These are phyloP conservation scores for Polyporus tsugae DNA, from an alignment of 1,284 basidiomycete species.

Conservation along the genomic window DNA sequence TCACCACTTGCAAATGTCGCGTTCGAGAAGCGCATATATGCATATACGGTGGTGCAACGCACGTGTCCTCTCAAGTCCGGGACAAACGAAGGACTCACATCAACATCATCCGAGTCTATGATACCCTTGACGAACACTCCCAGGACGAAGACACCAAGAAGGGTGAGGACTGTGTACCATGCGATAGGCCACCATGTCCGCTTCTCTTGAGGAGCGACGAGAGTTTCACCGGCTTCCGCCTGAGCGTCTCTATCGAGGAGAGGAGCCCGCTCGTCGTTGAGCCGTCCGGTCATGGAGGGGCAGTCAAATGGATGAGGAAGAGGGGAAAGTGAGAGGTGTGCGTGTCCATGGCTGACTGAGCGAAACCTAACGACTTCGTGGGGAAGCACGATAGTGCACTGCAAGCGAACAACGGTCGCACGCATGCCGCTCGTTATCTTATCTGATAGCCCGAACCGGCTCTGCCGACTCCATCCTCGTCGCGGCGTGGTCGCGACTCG, in stretches of 20 bases:
- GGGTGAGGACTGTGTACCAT: conserved; percentile 45
- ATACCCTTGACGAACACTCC: conserved; percentile 72
- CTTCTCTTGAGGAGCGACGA: conserved; percentile 35
- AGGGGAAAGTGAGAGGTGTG: not conserved
- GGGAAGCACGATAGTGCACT: not conserved
- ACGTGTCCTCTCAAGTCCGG: not conserved
- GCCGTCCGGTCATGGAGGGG: conserved; percentile 24
- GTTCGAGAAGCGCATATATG: no score
- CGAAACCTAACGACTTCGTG: not conserved
- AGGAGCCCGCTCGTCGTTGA: conserved; percentile 28
- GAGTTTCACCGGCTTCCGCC: conserved; percentile 25
- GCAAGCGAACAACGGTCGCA: not conserved
- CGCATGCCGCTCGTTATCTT: conserved; percentile 3
- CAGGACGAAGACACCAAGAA: conserved; percentile 49
- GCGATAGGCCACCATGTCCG: conserved; percentile 40
- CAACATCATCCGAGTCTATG: conserved; percentile 70
- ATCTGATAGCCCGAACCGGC: not conserved
- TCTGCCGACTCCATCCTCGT: not conserved
- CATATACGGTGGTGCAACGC: no score
- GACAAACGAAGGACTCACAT: conserved; percentile 52
- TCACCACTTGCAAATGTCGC: no score
- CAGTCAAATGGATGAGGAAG: conserved; percentile 9
- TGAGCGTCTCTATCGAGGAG: conserved; percentile 25
- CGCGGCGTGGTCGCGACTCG: not conserved
- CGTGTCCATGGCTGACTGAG: conserved; percentile 24